Base-by-base conservation (phyloP, 2,329 filamentous ascomycete genomes). In the Hymenotorrendiella dingleyae region DNA sequence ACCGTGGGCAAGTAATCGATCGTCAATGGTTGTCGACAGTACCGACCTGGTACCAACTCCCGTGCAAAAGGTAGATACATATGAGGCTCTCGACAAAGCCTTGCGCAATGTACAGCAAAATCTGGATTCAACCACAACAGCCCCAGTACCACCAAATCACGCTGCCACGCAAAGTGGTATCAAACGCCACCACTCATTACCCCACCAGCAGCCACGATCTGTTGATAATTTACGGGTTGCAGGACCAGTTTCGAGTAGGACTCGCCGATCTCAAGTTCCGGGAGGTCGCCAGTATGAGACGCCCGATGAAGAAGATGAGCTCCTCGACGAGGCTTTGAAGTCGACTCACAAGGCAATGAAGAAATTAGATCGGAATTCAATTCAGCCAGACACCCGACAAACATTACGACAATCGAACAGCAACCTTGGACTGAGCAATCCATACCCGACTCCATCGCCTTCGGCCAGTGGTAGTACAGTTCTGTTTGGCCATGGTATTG, bases 281-380 rank as follows among this genome's bases (percentile, higher is more conserved):
- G 83, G 85, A 4, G 80, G 85, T 36, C 84, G 86, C 56, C 83
- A 87, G 49, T 96, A 97, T 61, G 93, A 98, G 60, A 90, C 90
- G 0, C 88, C 93, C 1, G 90, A 94, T 57, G 93, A 98, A 64
- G 91, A 97, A 60, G 93, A 98, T 46, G 93, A 98, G 66, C 74
- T 98, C 8, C 73, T 97, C 8, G 90, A 96, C 54, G 93, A 98
- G 65, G 89, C 82, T 16, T 71, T 96, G 30, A 76, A 81, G 36
- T 87, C 86, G 5, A 86, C 89, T 0, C 82, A 83, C 56, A 79
- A 78, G 48, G 86, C 82, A 6, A 84, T 86, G 58, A 83, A 79
- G 60, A 80, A 80, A 8, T 71, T 94, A 47, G 86, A 80, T 44
- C 64, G 56, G 43, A 60, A 54, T 43, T 55, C 42, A 27, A 50